phyloP scores from a whole-genome alignment of 2,329 filamentous ascomycete species.

The Parastagonospora nodorum region DNA sequence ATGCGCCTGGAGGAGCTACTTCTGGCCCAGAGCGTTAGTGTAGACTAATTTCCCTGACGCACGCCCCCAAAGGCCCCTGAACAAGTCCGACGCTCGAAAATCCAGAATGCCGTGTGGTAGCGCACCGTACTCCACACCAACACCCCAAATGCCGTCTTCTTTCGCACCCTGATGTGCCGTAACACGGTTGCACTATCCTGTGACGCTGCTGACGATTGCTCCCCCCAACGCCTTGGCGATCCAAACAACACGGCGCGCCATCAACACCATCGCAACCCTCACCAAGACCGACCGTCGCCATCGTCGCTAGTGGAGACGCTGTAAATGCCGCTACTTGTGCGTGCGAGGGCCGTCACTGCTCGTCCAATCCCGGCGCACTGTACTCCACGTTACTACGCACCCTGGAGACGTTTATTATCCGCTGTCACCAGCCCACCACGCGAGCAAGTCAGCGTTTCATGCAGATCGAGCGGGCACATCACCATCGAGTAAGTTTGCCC shows the following conservation, averaged over 20 bases:
- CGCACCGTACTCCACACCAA: no score
- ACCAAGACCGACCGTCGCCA: not conserved
- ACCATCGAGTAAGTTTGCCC: conserved; percentile 46
- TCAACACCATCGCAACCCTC: not conserved
- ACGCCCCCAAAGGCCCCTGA: no score
- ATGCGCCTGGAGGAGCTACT: not conserved
- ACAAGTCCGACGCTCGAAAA: no score
- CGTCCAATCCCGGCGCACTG: conserved; percentile 1
- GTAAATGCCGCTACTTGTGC: conserved; percentile 22
- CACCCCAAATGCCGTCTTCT: no score
- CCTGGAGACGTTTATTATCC: conserved; percentile 22
- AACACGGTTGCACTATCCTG: no score
- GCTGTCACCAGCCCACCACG: conserved; percentile 21
- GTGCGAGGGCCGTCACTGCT: conserved; percentile 11
- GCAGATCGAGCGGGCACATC: conserved; percentile 51
- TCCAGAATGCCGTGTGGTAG: no score
- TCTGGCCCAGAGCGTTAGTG: not conserved
- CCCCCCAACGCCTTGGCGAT: not conserved
- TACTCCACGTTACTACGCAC: not conserved
- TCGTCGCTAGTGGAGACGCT: conserved; percentile 6
- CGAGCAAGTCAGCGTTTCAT: conserved; percentile 44
- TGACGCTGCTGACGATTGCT: no score
- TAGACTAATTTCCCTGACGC: not conserved
- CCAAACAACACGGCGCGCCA: not conserved
- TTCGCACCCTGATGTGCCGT: no score